Conservation (phyloP, 2,329 filamentous ascomycete genomes). For the Aspergillus sp. region DNA sequence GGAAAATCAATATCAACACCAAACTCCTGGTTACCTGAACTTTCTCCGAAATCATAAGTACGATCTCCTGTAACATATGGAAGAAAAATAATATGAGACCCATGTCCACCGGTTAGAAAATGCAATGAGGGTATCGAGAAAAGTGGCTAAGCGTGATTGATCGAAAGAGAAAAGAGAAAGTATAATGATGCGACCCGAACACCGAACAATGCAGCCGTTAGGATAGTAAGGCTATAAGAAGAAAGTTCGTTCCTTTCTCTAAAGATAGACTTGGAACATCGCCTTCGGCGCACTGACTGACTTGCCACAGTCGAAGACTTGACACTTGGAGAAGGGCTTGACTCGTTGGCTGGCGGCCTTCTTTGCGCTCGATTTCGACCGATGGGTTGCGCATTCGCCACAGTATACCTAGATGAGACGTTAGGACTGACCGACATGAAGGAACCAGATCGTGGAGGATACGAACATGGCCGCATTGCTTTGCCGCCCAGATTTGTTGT, state of each 20-base stretch:
- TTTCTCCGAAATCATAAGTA: constrained; percentile 6
- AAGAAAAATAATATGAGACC: background rate
- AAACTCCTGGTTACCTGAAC: background rate
- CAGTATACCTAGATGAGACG: constrained; percentile 45
- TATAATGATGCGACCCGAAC: constrained; percentile 1
- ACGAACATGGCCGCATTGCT: constrained; percentile 86
- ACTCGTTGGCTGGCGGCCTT: constrained; percentile 28
- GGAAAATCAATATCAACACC: background rate
- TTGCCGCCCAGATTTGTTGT: constrained; percentile 89
- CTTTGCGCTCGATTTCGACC: constrained; percentile 36
- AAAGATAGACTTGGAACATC: constrained; percentile 52
- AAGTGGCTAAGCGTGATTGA: constrained; percentile 4
- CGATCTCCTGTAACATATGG: background rate
- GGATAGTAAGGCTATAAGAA: constrained; percentile 3
- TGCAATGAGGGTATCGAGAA: constrained; percentile 21
- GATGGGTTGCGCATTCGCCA: constrained; percentile 46
- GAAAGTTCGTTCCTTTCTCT: constrained; percentile 14
- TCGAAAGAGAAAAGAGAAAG: background rate
- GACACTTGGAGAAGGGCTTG: constrained; percentile 46
- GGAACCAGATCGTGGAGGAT: background rate
- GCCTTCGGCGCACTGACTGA: constrained; percentile 37
- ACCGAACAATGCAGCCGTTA: constrained; percentile 5
- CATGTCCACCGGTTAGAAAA: constrained; percentile 6
- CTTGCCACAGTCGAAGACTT: constrained; percentile 43
- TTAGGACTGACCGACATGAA: constrained; percentile 9